Conservation (phyloP, 192 early-diverging fungal genomes). For the Backusella mclennaniae region DNA sequence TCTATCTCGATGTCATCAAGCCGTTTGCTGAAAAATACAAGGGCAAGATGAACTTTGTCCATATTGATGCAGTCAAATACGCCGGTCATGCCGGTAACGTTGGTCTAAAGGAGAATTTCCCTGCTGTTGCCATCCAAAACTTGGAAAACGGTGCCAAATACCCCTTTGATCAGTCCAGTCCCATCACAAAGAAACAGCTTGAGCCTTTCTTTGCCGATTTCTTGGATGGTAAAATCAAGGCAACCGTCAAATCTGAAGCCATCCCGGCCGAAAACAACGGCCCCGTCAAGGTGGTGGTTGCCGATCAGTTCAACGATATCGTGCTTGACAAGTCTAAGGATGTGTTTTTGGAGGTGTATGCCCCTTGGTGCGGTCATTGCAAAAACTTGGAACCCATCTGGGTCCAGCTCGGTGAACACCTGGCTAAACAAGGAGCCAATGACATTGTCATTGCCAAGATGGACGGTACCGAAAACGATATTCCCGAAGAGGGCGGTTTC, state of each 20-base stretch:
- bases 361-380: conserved; percentile 88
- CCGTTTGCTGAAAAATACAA: conserved; percentile 79
- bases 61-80: conserved; percentile 87
- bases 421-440: conserved; percentile 24
- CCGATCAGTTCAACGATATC: conserved; percentile 75
- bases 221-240: conserved; percentile 64
- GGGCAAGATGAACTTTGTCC: conserved; percentile 90
- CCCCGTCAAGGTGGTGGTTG: conserved; percentile 89
- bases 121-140: conserved; percentile 89
- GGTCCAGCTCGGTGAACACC: conserved; percentile 69
- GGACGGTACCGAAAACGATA: conserved; percentile 93
- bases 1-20: conserved; percentile 59
- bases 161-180: conserved; percentile 75
- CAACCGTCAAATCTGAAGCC: conserved; percentile 80
- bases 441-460: conserved; percentile 81
- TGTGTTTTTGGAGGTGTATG: conserved; percentile 94
- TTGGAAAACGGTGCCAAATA: conserved; percentile 74
- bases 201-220: conserved; percentile 63
- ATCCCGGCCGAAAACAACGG: conserved; percentile 82
- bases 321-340: conserved; percentile 85
- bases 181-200: conserved; percentile 59
- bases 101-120: conserved; percentile 89
- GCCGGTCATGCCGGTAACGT: conserved; percentile 85
- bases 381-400: conserved; percentile 75
- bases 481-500: conserved; percentile 69